Percentiles rank a stretch among this genome's conserved stretches.
Evolutionary conservation across 2,329 filamentous ascomycete genomes (phyloP).

Genomic region (Pseudogymnoascus sp.): DNA sequence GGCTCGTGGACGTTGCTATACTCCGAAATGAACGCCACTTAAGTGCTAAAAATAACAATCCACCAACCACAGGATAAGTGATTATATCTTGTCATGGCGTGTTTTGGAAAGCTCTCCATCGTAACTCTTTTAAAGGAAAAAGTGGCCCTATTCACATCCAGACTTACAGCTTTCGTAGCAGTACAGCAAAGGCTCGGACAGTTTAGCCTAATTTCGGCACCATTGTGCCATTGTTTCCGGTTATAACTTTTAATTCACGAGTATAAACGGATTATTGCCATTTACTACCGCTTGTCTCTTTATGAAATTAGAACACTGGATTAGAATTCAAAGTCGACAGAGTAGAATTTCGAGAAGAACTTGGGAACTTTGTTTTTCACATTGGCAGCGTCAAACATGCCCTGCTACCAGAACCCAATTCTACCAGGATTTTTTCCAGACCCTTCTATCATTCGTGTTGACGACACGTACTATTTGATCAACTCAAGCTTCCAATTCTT

Average conservation of each 20-base stretch:
- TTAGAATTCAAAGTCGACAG: not conserved
- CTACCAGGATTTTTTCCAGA: constrained; percentile 32
- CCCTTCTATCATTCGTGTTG: constrained; percentile 28
- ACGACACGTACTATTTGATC: constrained; percentile 35
- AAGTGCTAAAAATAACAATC: not conserved
- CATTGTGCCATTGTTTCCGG: not conserved
- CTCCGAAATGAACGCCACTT: not conserved
- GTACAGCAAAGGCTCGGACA: not conserved
- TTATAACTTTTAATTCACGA: not conserved
- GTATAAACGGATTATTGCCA: not conserved
- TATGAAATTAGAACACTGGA: not conserved
- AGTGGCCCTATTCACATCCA: not conserved
- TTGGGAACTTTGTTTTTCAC: not conserved
- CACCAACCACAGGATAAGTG: not conserved
- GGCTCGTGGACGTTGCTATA: not conserved
- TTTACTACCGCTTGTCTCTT: not conserved
- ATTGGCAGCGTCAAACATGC: not conserved
- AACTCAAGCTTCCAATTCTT: constrained; percentile 57
- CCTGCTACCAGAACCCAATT: constrained; percentile 25
- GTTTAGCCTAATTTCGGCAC: not conserved
- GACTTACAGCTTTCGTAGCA: not conserved
- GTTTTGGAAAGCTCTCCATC: too few species aligned
- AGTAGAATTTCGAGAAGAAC: not conserved
- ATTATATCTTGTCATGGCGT: not conserved
- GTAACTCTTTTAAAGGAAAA: not conserved